phyloP scores from a whole-genome alignment of 495 filamentous ascomycete genomes.

The Hyaloscypha variabilis region DNA sequence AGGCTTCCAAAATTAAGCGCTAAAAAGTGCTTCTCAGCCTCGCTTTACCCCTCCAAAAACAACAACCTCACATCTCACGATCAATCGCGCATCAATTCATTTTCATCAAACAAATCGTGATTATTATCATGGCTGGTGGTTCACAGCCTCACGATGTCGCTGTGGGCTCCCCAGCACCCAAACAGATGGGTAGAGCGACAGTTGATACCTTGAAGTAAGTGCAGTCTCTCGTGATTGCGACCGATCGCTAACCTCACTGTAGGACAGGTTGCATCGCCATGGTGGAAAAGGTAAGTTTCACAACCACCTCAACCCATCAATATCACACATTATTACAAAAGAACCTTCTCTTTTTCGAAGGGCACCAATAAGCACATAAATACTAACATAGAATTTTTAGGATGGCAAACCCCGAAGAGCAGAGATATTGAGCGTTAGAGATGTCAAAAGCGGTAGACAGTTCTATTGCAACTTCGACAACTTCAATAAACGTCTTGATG shows the following conservation, averaged over 20 bases:
- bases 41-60: slow-evolving; percentile 27
- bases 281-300: slow-evolving; percentile 43
- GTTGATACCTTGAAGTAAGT: slow-evolving; percentile 34
- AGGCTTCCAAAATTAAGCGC: slow-evolving; percentile 17
- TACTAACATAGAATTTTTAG: slow-evolving; percentile 40
- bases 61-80: slow-evolving; percentile 15
- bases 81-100: slow-evolving; percentile 21
- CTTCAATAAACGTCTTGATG: slow-evolving; percentile 98
- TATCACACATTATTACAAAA: not conserved
- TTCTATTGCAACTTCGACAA: slow-evolving; percentile 99
- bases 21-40: slow-evolving; percentile 23
- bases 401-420: slow-evolving; percentile 87
- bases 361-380: not conserved
- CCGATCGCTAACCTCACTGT: slow-evolving; percentile 39
- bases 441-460: slow-evolving; percentile 78
- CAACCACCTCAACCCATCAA: not conserved
- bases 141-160: slow-evolving; percentile 25
- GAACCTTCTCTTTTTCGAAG: not conserved
- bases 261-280: slow-evolving; percentile 53
- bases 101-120: slow-evolving; percentile 26
- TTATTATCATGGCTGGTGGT: slow-evolving; percentile 30
- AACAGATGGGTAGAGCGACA: slow-evolving; percentile 32
- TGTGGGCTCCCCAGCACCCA: slow-evolving; percentile 30
- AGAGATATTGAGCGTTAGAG: slow-evolving; percentile 87
- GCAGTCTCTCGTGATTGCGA: slow-evolving; percentile 11